A percentile compares a stretch with the other conserved stretches of the same genome.
phyloP scores from a whole-genome alignment of 768 basidiomycete species.

The Mycena alexandri region DNA sequence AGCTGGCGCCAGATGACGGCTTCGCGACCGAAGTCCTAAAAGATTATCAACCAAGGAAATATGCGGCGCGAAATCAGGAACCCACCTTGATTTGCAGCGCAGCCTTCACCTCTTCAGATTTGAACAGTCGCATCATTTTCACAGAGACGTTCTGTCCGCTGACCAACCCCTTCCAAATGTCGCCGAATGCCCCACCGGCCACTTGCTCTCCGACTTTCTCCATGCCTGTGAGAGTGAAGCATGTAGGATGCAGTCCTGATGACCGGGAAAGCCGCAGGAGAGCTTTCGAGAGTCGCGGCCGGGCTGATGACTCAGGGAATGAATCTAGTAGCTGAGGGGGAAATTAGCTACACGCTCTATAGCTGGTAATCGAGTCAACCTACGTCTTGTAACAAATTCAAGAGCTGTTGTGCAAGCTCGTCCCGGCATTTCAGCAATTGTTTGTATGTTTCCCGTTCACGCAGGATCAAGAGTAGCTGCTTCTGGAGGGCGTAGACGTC shows the following conservation, averaged over 20 bases:
- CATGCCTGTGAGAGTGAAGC: constrained; percentile 29
- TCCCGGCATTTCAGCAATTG: constrained; percentile 17
- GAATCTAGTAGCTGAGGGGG: constrained; percentile 23
- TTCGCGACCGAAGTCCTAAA: constrained; percentile 33
- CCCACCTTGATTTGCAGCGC: constrained; percentile 18
- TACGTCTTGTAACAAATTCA: constrained; percentile 35
- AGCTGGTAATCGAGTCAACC: not conserved
- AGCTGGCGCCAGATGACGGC: constrained; percentile 1
- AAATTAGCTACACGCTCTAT: not conserved
- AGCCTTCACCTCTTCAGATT: constrained; percentile 13
- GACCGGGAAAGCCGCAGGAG: constrained; percentile 27
- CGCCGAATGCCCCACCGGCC: constrained; percentile 35
- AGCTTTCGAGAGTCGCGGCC: constrained; percentile 28
- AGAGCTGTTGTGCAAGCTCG: constrained; percentile 21
- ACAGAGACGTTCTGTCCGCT: constrained; percentile 37
- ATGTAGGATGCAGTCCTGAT: constrained; percentile 33
- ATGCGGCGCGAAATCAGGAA: not conserved
- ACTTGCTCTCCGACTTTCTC: constrained; percentile 30
- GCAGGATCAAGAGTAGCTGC: constrained; percentile 11
- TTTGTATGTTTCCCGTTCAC: constrained; percentile 12
- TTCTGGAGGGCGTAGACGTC: constrained; percentile 20
- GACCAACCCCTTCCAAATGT: constrained; percentile 30
- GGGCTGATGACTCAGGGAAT: constrained; percentile 17
- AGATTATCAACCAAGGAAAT: not conserved
- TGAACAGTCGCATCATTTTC: constrained; percentile 32